Percentiles rank a stretch among this genome's conserved stretches.
These are phyloP conservation scores for Diaporthe batatas DNA, from an alignment of 2,329 filamentous ascomycete genomes.

Conservation along the genomic window DNA sequence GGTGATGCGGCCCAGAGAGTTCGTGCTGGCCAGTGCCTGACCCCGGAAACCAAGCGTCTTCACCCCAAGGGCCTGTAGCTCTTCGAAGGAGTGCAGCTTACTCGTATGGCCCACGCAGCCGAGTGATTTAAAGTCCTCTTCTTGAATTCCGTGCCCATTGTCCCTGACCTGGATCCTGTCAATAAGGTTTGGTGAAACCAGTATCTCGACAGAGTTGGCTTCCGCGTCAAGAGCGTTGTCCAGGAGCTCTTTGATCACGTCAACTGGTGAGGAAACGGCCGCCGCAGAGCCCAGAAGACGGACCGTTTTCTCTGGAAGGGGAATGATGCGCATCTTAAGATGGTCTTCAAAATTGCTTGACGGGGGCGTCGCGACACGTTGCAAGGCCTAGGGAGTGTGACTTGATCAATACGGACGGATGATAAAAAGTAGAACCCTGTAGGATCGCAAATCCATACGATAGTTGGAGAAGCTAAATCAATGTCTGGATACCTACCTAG, in stretches of 20 bases:
- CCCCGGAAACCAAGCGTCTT: conserved; percentile 81
- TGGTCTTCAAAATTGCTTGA: neutral
- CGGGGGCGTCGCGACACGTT: neutral
- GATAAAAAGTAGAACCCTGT: neutral
- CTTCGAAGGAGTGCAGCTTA: conserved; percentile 75
- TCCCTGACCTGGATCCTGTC: conserved; percentile 79
- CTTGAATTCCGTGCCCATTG: conserved; percentile 78
- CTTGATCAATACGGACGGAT: neutral
- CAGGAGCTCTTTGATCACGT: conserved; percentile 80
- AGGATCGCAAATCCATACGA: neutral
- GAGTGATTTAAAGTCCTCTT: conserved; percentile 71
- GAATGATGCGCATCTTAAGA: conserved; percentile 62
- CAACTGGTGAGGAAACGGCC: conserved; percentile 69
- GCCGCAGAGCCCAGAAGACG: conserved; percentile 72
- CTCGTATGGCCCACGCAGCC: conserved; percentile 80
- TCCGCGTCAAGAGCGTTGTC: conserved; percentile 83
- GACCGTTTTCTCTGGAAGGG: conserved; percentile 62
- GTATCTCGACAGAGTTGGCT: conserved; percentile 75
- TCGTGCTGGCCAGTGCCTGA: conserved; percentile 77
- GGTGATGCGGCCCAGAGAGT: conserved; percentile 69
- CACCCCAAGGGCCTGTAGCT: conserved; percentile 69
- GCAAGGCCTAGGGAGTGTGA: neutral
- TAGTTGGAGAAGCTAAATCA: neutral
- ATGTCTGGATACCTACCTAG: neutral
- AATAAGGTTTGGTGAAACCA: conserved; percentile 74